Base-by-base conservation (phyloP, 2,329 filamentous ascomycete species). In the Thielaviopsis populi region DNA sequence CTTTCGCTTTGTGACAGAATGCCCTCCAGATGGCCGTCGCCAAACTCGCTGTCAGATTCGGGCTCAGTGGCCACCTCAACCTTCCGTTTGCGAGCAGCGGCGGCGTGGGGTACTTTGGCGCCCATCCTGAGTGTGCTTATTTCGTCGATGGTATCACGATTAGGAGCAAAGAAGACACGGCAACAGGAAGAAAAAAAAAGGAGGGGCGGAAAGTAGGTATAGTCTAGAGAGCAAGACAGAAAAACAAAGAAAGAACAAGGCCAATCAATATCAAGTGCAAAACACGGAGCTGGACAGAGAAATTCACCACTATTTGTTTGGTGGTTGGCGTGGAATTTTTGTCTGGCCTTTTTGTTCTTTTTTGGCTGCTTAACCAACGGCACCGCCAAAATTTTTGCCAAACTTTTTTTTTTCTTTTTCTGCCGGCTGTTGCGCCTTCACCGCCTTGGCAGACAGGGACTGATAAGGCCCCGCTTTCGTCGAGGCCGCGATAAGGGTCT, bases 31-130 rank as follows among this genome's bases (percentile, higher is more conserved):
- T 79, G 73, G 40, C 76, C 77, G 63, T 80, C 77, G 62, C 74
- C 76, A 66, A 86, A 80, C 68, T 87, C 84, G 68, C 83, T 80
- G 40, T 84, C 84, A 24, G 81, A 84, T 67, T 80, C 76, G 15
- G 77, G 74, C 68, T 83, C 81, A 40, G 77, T 77, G 27, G 78
- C 79, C 8, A 13, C 50, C 22, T 82, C 77, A 66, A 81, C 81
- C 74, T 88, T 88, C 68, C 86, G 82, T 77, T 88, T 88, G 72
- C 81, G 78, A 69, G 71, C 70, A 50, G 58, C 56, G n/a, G 56
- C 37, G 42, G 10, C 42, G 42, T 46, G 42, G 48, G 63, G 27
- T 48, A 30, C 61, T 24, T 50, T 66, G 37, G 41, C 24, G 40
- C 56, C 43, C 64, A 63, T 63, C 37, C 24, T 64, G 42, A 56